Evolutionary conservation across 1,284 basidiomycete species (phyloP).

Genomic region (Prillingera fragicola): DNA sequence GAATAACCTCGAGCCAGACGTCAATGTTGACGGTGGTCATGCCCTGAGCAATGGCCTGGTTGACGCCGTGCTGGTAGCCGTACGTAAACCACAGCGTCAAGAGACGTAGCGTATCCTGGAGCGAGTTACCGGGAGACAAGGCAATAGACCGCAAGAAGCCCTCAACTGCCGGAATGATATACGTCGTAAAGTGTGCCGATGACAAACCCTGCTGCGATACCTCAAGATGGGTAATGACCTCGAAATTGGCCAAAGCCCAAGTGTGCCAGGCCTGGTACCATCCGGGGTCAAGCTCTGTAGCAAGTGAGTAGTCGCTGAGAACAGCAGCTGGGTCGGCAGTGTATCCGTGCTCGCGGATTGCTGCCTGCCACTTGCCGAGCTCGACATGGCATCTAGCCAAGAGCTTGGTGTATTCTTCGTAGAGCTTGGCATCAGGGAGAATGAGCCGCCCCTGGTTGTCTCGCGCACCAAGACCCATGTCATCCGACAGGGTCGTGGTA

Average conservation of each 20-base stretch:
- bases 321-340: conserved; percentile 73
- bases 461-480: conserved; percentile 63
- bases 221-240: conserved; percentile 82
- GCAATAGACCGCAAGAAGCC: conserved; percentile 96
- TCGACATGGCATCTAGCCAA: conserved; percentile 98
- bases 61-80: conserved; percentile 85
- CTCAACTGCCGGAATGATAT: conserved; percentile 93
- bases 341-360: conserved; percentile 55
- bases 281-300: conserved; percentile 83
- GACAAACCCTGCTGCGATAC: conserved; percentile 65
- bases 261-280: conserved; percentile 99
- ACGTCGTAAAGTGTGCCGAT: conserved; percentile 66
- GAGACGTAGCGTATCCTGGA: conserved; percentile 91
- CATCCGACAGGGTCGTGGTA: conserved; percentile 66
- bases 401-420: conserved; percentile 72
- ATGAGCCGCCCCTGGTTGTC: conserved; percentile 42
- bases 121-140: conserved; percentile 78
- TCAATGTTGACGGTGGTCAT: conserved; percentile 90
- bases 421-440: conserved; percentile 57
- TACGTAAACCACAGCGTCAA: conserved; percentile 99
- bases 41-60: conserved; percentile 80
- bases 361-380: conserved; percentile 89
- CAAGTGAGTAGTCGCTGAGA: conserved; percentile 74
- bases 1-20: conserved; percentile 98
- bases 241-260: conserved; percentile 95